These are phyloP conservation scores for Bretziella fagacearum DNA, from an alignment of 2,329 filamentous ascomycete genomes.

Conservation along the genomic window DNA sequence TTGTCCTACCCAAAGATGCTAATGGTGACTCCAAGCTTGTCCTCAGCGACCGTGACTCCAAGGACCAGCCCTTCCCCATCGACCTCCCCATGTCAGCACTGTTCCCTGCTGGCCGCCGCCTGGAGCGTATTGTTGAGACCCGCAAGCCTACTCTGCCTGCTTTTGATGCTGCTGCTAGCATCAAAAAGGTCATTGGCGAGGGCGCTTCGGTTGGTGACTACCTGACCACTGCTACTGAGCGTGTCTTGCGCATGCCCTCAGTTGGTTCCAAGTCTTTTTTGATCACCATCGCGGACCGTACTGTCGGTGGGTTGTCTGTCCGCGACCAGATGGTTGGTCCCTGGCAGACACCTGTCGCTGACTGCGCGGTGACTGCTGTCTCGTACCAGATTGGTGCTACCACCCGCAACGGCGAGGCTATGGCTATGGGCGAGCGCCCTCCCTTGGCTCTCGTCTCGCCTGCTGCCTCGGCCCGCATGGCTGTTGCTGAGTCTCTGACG, in stretches of 20 bases:
- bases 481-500: constrained; percentile 81
- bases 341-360: constrained; percentile 87
- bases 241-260: constrained; percentile 69
- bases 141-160: constrained; percentile 47
- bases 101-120: constrained; percentile 74
- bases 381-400: constrained; percentile 51
- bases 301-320: constrained; percentile 73
- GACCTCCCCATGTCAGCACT: constrained; percentile 77
- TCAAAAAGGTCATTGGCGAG: constrained; percentile 47
- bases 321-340: constrained; percentile 93
- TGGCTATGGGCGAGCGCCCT: constrained; percentile 92
- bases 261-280: constrained; percentile 96
- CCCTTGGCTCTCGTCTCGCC: constrained; percentile 77
- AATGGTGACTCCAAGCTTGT: constrained; percentile 54
- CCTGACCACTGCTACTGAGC: constrained; percentile 50
- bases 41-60: constrained; percentile 64
- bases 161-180: constrained; percentile 51
- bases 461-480: constrained; percentile 86
- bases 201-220: constrained; percentile 35
- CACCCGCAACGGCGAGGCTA: constrained; percentile 74
- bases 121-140: constrained; percentile 57
- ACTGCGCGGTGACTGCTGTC: constrained; percentile 82
- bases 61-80: constrained; percentile 59
- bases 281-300: constrained; percentile 89
- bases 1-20: constrained; percentile 45